phyloP scores from a whole-genome alignment of 78 protist genomes.

The Monocercomonoides exilis region DNA sequence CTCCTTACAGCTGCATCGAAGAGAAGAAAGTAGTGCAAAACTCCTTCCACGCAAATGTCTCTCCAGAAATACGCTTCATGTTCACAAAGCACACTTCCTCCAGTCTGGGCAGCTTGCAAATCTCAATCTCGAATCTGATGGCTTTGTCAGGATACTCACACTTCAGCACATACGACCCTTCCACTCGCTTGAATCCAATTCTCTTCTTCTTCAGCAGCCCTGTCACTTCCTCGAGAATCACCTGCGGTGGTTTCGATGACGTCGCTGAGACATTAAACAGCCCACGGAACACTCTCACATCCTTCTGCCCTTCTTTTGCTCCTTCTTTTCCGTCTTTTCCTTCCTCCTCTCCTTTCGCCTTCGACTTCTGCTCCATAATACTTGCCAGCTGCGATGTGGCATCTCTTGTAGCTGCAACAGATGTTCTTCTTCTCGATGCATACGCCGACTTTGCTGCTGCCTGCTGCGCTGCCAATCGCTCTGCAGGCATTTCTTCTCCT shows the following conservation, averaged over 20 bases:
- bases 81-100: slow-evolving; percentile 5
- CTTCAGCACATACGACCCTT: not conserved
- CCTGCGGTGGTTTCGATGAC: not conserved
- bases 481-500: not conserved
- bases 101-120: slow-evolving; percentile 8
- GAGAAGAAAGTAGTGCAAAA: slow-evolving; percentile 1
- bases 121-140: slow-evolving; percentile 3
- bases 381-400: too few species aligned
- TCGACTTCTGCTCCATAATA: too few species aligned
- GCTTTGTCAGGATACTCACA: not conserved
- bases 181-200: not conserved
- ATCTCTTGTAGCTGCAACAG: not conserved
- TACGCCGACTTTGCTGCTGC: too few species aligned
- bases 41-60: slow-evolving; percentile 15
- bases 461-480: not conserved
- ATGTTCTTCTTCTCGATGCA: not conserved
- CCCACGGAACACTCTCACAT: slow-evolving; percentile 4
- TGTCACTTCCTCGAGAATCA: not conserved
- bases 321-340: not conserved
- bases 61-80: slow-evolving; percentile 10
- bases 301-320: not conserved
- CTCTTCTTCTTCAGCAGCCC: not conserved
- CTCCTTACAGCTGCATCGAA: not conserved
- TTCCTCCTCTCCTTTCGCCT: not conserved
- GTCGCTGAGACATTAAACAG: slow-evolving; percentile 5